Evolutionary conservation across 2,329 filamentous ascomycete species (phyloP).

Genomic region (Phaeosphaeriaceae sp.): DNA sequence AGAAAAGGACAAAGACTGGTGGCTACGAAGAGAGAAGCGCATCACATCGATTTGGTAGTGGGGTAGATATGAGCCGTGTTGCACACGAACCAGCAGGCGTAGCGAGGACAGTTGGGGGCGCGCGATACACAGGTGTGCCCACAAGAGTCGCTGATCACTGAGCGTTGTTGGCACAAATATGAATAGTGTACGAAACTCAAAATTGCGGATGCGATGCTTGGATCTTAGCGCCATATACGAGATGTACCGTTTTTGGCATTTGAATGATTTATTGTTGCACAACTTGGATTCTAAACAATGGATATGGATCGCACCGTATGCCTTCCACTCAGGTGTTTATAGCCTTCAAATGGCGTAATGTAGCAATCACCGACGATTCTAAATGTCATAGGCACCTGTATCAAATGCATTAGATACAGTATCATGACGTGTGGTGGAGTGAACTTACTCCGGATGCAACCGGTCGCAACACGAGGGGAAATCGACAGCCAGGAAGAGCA

Average conservation of each 20-base stretch:
- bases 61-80: slow-evolving; percentile 18
- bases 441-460: background rate
- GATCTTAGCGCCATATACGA: no score
- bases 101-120: slow-evolving; percentile 14
- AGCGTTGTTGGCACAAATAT: background rate
- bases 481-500: slow-evolving; percentile 3
- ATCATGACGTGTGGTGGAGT: no score
- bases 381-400: background rate
- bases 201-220: no score
- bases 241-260: no score
- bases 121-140: slow-evolving; percentile 17
- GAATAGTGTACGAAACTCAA: no score
- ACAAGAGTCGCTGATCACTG: slow-evolving; percentile 8
- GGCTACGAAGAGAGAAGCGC: slow-evolving; percentile 3
- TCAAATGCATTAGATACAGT: no score
- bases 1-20: slow-evolving; percentile 7
- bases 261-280: no score
- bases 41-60: slow-evolving; percentile 12
- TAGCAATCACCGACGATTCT: slow-evolving; percentile 5
- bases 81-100: slow-evolving; percentile 14
- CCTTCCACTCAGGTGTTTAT: background rate
- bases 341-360: background rate
- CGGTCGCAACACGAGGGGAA: slow-evolving; percentile 1
- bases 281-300: background rate
- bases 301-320: background rate